Evolutionary conservation across 2,329 filamentous ascomycete genomes (phyloP), one percentile per base, ranked within the genome.

Genomic region (Ophiostoma triangulosporum): DNA sequence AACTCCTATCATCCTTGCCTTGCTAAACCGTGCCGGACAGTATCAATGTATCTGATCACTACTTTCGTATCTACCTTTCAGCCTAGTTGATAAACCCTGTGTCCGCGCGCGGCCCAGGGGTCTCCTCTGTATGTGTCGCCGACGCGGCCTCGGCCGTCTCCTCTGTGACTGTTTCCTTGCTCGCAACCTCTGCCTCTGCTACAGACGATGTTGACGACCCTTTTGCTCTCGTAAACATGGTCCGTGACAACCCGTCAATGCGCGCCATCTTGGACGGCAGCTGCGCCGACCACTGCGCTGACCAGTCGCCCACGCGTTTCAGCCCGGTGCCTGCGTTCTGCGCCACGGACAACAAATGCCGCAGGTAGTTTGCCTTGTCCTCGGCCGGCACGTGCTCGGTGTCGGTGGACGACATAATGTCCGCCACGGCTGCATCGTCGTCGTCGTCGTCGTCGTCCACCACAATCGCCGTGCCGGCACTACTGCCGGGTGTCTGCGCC

Each of bases 281-380:
- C 61, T 70, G 75, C 0, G 70, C 70, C 51, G 57, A 55, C 57
- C 57, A 59, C 20, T 54, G 40, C 2, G 40, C 22, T 24, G 40
- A 45, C 40, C 40, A 45, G 14, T 45, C 53, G 12, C 56, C 53
- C 15, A 57, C 52, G 11, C 35, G 36, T 20, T 67, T 70, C 3
- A 74, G 65, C 1, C 66, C 72, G 0, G 70, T 70, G 3, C 74
- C 71, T 0, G 74, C 69, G 36, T 74, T 69, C 56, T 76, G 70
- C 0, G 74, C 73, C 3, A 77, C 66, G 1, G 63, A 62, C 60
- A 77, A 73, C 2, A 77, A 68, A 52, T 77, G 71, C 26, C 70
- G 68, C 60, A 76, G 66, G 59, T 77, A 77, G 0, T 66, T 69
- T 46, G 67, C 64, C 3, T 64, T 66, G 7, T 63, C 63, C 32